phyloP scores from a whole-genome alignment of 805 yeast genomes.

The Kockiozyma suomiensis region DNA sequence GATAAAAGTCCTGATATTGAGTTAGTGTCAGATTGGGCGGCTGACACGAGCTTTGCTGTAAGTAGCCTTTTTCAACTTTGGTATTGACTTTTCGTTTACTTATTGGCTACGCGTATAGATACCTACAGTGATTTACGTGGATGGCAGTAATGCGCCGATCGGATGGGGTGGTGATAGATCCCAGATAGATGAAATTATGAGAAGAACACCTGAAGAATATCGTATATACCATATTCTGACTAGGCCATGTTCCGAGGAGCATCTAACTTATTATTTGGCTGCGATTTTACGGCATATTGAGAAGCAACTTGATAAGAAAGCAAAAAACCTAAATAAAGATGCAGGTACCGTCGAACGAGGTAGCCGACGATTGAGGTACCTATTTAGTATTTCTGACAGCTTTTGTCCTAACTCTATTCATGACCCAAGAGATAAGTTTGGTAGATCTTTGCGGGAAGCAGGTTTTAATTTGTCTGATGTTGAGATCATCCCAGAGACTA shows the following conservation, averaged over 20 bases:
- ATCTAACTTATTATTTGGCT: not conserved
- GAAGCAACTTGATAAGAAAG: not conserved
- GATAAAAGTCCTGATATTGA: slow-evolving; percentile 6
- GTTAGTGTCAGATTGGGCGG: slow-evolving; percentile 10
- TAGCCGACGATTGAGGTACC: not conserved
- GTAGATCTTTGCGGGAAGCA: slow-evolving; percentile 6
- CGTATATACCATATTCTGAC: not conserved
- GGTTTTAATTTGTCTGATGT: slow-evolving; percentile 11
- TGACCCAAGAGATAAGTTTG: slow-evolving; percentile 11
- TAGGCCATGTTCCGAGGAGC: not conserved
- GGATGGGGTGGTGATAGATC: slow-evolving; percentile 21
- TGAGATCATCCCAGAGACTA: slow-evolving; percentile 24
- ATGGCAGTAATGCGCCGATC: not conserved
- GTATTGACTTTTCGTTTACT: not conserved
- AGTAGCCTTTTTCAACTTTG: not conserved
- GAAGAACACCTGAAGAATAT: not conserved
- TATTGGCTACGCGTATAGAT: slow-evolving; percentile 5
- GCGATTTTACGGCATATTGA: not conserved
- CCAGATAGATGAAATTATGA: not conserved
- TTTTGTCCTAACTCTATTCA: not conserved
- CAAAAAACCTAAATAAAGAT: not conserved
- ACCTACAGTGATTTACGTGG: slow-evolving; percentile 21
- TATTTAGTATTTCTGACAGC: not conserved
- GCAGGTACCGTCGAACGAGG: not conserved
- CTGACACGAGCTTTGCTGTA: slow-evolving; percentile 18